Evolutionary conservation across 73 alveolate species (phyloP).

Genomic region (Paramecium bursaria): DNA sequence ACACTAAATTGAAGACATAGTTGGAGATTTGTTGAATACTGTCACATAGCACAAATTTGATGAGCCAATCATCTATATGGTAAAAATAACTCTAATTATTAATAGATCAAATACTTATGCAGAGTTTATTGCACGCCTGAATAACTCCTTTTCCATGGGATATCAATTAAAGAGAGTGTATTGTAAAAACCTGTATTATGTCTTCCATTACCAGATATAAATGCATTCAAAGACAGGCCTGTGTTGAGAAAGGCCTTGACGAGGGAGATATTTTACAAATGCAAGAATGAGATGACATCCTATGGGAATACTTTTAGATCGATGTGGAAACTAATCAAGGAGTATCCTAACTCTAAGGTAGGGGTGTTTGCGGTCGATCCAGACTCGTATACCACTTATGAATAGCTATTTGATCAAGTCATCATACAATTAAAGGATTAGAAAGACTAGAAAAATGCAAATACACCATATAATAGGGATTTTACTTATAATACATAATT

Average conservation of each 20-base stretch:
- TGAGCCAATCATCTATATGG: constrained; percentile 43
- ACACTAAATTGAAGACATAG: constrained; percentile 53
- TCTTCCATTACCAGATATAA: background rate
- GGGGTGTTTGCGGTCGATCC: constrained; percentile 49
- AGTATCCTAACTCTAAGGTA: constrained; percentile 39
- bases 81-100: background rate
- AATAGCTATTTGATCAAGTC: background rate
- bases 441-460: background rate
- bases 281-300: constrained; percentile 47
- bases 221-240: background rate
- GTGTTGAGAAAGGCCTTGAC: background rate
- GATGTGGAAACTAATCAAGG: constrained; percentile 19
- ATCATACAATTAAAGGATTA: no score
- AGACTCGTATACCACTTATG: background rate
- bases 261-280: background rate
- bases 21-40: constrained; percentile 26
- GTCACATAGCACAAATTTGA: constrained; percentile 30
- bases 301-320: constrained; percentile 55
- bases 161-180: background rate
- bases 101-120: constrained; percentile 38
- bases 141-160: constrained; percentile 6
- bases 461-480: constrained; percentile 23
- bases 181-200: background rate
- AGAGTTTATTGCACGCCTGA: constrained; percentile 17
- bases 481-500: background rate